Evolutionary conservation across 257 asterid species (phyloP).

Genomic region (Thymus quinquecostatus): DNA sequence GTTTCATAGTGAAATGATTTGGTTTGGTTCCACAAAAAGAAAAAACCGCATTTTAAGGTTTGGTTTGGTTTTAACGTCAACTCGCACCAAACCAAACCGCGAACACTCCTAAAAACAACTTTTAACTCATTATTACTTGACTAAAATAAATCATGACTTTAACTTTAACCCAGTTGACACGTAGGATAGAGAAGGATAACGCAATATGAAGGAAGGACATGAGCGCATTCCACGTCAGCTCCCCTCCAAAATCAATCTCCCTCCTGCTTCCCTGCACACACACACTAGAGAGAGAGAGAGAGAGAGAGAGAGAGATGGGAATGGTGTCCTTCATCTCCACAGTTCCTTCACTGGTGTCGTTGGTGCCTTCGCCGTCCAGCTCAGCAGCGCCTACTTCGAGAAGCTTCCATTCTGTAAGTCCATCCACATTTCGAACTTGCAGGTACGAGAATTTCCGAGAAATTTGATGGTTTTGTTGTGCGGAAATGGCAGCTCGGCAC

Average conservation of each 20-base stretch:
- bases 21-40: no score
- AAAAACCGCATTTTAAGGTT: no score
- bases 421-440: neutral
- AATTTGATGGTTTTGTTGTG: neutral
- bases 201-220: conserved; percentile 21
- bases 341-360: conserved; percentile 55
- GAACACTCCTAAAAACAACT: no score
- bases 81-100: no score
- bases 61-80: no score
- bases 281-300: conserved; percentile 7
- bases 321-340: conserved; percentile 78
- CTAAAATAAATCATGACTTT: no score
- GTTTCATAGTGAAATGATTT: no score
- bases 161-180: neutral
- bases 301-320: conserved; percentile 37
- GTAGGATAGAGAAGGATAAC: conserved; percentile 39
- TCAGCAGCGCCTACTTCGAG: conserved; percentile 31
- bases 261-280: neutral
- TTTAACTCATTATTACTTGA: no score
- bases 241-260: neutral
- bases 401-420: conserved; percentile 52
- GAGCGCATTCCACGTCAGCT: conserved; percentile 32
- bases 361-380: conserved; percentile 43
- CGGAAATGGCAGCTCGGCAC: conserved; percentile 40
- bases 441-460: no score